These are phyloP conservation scores for Aspergillus awamori DNA, from an alignment of 2,329 filamentous ascomycete genomes.

Conservation along the genomic window DNA sequence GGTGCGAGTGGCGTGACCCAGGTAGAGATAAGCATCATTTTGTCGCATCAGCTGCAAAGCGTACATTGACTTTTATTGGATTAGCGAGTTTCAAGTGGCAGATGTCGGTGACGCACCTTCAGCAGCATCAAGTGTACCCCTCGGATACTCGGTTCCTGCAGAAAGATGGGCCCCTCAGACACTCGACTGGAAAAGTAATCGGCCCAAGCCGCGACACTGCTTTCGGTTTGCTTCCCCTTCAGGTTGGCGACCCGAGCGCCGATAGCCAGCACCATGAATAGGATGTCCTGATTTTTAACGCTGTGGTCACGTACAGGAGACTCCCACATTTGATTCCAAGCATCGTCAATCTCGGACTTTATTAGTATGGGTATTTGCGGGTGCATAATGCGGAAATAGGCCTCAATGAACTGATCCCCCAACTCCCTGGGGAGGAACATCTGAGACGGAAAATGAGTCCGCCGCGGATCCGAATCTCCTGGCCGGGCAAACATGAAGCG, in stretches of 20 bases:
- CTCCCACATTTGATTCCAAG: slow-evolving; percentile 21
- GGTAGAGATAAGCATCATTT: slow-evolving; percentile 21
- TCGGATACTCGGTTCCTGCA: slow-evolving; percentile 16
- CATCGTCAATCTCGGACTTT: slow-evolving; percentile 14
- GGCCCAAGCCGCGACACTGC: slow-evolving; percentile 15
- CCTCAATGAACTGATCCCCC: slow-evolving; percentile 17
- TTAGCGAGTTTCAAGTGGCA: not conserved
- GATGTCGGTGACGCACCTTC: slow-evolving; percentile 8
- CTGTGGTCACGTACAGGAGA: slow-evolving; percentile 8
- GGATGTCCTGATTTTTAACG: slow-evolving; percentile 16
- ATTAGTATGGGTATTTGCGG: slow-evolving; percentile 19
- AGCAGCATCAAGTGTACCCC: slow-evolving; percentile 17
- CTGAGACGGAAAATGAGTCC: slow-evolving; percentile 7
- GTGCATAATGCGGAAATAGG: slow-evolving; percentile 19
- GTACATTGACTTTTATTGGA: slow-evolving; percentile 17
- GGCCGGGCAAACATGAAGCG: slow-evolving; percentile 19
- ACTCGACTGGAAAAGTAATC: slow-evolving; percentile 17
- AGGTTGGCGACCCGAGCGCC: slow-evolving; percentile 15
- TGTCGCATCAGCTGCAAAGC: slow-evolving; percentile 22
- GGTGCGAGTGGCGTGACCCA: slow-evolving; percentile 19
- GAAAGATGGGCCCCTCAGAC: slow-evolving; percentile 15
- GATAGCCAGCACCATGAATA: slow-evolving; percentile 21
- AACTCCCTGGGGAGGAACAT: slow-evolving; percentile 13
- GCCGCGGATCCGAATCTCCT: slow-evolving; percentile 6
- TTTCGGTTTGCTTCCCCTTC: slow-evolving; percentile 10